Evolutionary conservation across 768 basidiomycete species (phyloP).

Genomic region (Dioszegia hungarica): DNA sequence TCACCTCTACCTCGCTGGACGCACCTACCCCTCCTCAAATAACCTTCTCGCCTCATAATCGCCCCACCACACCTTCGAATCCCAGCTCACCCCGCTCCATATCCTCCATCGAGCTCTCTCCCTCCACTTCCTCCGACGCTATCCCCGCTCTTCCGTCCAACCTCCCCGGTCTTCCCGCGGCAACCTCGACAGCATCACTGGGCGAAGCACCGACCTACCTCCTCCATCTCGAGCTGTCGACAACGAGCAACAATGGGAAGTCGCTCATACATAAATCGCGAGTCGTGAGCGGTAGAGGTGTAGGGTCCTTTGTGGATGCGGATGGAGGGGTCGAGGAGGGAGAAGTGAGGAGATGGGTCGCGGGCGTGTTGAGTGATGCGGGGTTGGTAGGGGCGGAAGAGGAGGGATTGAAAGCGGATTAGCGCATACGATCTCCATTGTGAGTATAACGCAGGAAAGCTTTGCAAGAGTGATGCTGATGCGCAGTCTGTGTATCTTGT

Average conservation of each 20-base stretch:
- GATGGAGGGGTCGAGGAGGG: conserved; percentile 72
- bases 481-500: not conserved
- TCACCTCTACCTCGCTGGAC: conserved; percentile 61
- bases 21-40: conserved; percentile 37
- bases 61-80: conserved; percentile 47
- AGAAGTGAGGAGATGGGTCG: conserved; percentile 72
- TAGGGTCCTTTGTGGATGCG: conserved; percentile 69
- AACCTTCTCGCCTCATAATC: conserved; percentile 58
- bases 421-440: no score
- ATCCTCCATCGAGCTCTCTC: conserved; percentile 4
- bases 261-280: conserved; percentile 67
- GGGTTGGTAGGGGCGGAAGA: conserved; percentile 29
- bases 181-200: not conserved
- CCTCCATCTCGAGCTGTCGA: conserved; percentile 23
- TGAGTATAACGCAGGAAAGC: no score
- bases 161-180: no score
- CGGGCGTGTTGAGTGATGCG: conserved; percentile 46
- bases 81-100: conserved; percentile 50
- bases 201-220: conserved; percentile 30
- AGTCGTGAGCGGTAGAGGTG: conserved; percentile 58
- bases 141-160: not conserved
- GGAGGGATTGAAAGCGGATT: conserved; percentile 25
- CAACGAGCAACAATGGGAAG: conserved; percentile 73
- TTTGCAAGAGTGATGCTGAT: no score
- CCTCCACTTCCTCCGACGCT: not conserved